Evolutionary conservation across 2,329 filamentous ascomycete genomes (phyloP).

Genomic region (Echinosphaeria canescens): DNA sequence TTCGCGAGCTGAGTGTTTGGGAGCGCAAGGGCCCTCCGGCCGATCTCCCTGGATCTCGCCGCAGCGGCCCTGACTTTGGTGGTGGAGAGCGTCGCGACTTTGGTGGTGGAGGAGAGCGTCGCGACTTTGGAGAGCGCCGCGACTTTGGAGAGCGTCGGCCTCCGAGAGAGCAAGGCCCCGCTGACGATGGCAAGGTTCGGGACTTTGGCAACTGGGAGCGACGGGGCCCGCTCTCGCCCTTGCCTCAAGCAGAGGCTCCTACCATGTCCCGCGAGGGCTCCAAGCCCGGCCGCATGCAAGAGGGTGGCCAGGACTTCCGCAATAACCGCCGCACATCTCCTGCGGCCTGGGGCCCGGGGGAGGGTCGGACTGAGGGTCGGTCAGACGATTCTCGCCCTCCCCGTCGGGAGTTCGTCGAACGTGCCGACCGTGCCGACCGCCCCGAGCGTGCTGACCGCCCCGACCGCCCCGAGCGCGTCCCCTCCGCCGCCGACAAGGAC

Average conservation of each 20-base stretch:
- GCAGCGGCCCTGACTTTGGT: slow-evolving; percentile 25
- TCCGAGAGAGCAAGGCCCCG: slow-evolving; percentile 39
- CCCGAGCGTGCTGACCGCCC: slow-evolving; percentile 47
- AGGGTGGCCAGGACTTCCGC: no score
- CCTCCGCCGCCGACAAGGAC: slow-evolving; percentile 80
- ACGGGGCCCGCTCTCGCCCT: slow-evolving; percentile 71
- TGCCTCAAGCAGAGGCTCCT: slow-evolving; percentile 25
- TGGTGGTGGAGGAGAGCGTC: slow-evolving; percentile 10
- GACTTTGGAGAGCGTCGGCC: slow-evolving; percentile 46
- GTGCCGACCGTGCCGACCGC: slow-evolving; percentile 37
- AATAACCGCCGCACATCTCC: slow-evolving; percentile 30
- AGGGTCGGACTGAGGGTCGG: slow-evolving; percentile 28
- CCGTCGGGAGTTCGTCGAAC: slow-evolving; percentile 53
- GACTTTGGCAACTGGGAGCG: slow-evolving; percentile 89
- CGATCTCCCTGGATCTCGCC: slow-evolving; percentile 16
- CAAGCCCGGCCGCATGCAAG: no score
- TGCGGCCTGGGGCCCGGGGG: slow-evolving; percentile 45
- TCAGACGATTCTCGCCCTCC: slow-evolving; percentile 65
- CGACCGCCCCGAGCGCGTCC: slow-evolving; percentile 39
- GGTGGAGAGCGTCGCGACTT: slow-evolving; percentile 5
- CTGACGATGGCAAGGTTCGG: slow-evolving; percentile 54
- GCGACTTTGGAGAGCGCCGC: no score
- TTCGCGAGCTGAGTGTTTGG: slow-evolving; percentile 76
- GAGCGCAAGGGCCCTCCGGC: slow-evolving; percentile 59
- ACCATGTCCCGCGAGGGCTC: slow-evolving; percentile 30